A percentile compares a stretch with the other conserved stretches of the same genome.
Conservation (phyloP, 306 rosid species). For the Malus domestica region ASM211411v1 NC_041791.1:19449501-19450000, state of each 20-base stretch:
- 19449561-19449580: constrained; percentile 93
- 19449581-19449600: constrained; percentile 79
- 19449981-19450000: constrained; percentile 93
- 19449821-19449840: constrained; percentile 38
- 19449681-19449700: neutral
- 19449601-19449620: constrained; percentile 95
- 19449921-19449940: neutral
- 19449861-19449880: neutral
- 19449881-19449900: neutral
- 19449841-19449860: constrained; percentile 3
- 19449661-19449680: neutral
- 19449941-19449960: constrained; percentile 20
- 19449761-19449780: constrained; percentile 98
- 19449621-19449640: constrained; percentile 77
- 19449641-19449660: neutral
- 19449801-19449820: constrained; percentile 99
- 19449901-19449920: neutral
- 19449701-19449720: neutral
- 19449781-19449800: constrained; percentile 98
- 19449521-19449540: neutral
- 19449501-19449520: constrained; percentile 4
- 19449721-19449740: constrained; percentile 17
- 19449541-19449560: constrained; percentile 86
- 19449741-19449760: constrained; percentile 99
- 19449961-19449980: constrained; percentile 88